Evolutionary conservation across 2,329 filamentous ascomycete genomes (phyloP).

Genomic region (Bisporella sp.): DNA sequence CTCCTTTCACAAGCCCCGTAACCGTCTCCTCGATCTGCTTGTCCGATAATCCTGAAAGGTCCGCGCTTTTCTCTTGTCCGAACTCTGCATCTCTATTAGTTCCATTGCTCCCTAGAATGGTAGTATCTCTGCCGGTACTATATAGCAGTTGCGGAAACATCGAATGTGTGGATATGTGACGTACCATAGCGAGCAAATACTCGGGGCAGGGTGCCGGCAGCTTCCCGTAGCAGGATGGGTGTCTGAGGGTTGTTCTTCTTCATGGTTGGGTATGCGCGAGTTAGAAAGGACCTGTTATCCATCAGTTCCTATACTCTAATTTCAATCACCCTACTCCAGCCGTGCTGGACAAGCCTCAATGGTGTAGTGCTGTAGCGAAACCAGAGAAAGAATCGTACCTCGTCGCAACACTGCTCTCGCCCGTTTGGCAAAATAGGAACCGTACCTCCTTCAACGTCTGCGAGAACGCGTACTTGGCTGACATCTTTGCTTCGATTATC

Average conservation of each 20-base stretch:
- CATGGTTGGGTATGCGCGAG: slow-evolving; percentile 92
- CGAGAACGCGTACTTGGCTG: slow-evolving; percentile 85
- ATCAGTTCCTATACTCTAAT: not conserved
- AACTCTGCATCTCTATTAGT: slow-evolving; percentile 40
- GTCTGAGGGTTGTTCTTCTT: slow-evolving; percentile 97
- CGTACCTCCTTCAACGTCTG: slow-evolving; percentile 89
- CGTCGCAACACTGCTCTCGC: slow-evolving; percentile 80
- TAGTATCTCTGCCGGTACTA: not conserved
- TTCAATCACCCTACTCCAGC: no score
- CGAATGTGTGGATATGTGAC: slow-evolving; percentile 23
- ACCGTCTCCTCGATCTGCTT: slow-evolving; percentile 47
- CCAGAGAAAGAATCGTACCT: slow-evolving; percentile 52
- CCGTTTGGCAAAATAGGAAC: slow-evolving; percentile 95
- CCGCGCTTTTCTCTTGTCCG: slow-evolving; percentile 60
- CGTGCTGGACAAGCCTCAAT: no score
- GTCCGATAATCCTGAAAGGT: slow-evolving; percentile 57
- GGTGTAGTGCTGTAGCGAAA: not conserved
- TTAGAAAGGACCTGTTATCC: slow-evolving; percentile 69
- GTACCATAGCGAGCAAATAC: slow-evolving; percentile 90
- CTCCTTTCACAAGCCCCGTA: slow-evolving; percentile 6
- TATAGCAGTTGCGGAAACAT: not conserved
- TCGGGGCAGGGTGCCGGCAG: slow-evolving; percentile 72
- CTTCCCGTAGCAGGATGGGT: slow-evolving; percentile 93
- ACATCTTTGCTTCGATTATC: slow-evolving; percentile 52
- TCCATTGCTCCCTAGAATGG: not conserved